A percentile compares a stretch with the other conserved stretches of the same genome.
Evolutionary conservation across 179 eudicot species (phyloP).

Genomic region (Silene coronaria): DNA sequence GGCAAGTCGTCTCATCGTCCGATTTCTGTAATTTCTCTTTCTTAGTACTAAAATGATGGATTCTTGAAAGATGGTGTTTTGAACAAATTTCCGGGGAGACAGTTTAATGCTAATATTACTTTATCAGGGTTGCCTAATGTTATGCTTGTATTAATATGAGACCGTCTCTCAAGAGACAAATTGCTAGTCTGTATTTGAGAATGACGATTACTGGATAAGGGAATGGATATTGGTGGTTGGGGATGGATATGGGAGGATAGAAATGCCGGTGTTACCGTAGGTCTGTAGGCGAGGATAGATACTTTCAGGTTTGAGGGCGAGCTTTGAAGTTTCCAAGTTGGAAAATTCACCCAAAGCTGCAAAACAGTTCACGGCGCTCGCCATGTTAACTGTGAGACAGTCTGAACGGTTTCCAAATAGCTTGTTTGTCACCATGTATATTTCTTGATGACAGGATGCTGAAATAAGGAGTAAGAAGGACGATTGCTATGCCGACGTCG

Average conservation of each 20-base stretch:
- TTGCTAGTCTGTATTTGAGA: no score
- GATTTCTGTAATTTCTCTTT: conserved; percentile 45
- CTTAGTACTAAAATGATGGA: neutral
- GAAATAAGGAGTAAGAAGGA: conserved; percentile 65
- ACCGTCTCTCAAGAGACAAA: neutral
- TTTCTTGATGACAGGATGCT: conserved; percentile 39
- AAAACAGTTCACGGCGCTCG: neutral
- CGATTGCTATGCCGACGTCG: conserved; percentile 66
- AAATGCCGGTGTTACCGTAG: neutral
- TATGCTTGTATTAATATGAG: neutral
- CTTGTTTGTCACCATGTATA: conserved; percentile 3
- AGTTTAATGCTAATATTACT: neutral
- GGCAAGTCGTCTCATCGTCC: conserved; percentile 55
- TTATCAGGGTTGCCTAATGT: neutral
- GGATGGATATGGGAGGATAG: neutral
- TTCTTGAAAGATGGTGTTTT: neutral
- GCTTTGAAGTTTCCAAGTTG: neutral
- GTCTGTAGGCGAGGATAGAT: neutral
- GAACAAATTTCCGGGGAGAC: neutral
- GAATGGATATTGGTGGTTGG: neutral
- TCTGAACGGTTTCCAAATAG: neutral
- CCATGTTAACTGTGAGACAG: neutral
- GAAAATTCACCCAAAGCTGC: neutral
- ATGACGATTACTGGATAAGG: neutral
- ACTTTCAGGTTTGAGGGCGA: neutral